phyloP scores from a whole-genome alignment of 2,329 filamentous ascomycete species.

The Colletotrichum theobromicola region DNA sequence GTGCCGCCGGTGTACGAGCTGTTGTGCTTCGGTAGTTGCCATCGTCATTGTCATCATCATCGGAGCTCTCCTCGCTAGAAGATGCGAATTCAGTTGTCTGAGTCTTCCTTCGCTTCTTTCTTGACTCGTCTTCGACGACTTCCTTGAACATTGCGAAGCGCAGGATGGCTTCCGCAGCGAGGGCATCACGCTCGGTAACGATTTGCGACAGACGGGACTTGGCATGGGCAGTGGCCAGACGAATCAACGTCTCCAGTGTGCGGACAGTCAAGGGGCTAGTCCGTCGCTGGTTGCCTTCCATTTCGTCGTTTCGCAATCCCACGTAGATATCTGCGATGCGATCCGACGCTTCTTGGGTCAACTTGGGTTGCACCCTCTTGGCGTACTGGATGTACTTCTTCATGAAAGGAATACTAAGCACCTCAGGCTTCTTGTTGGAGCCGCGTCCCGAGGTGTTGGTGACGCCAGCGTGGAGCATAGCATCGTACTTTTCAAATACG shows the following conservation, averaged over 20 bases:
- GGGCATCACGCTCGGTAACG: slow-evolving; percentile 88
- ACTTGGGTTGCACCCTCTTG: slow-evolving; percentile 88
- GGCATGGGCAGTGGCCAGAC: slow-evolving; percentile 93
- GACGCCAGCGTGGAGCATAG: slow-evolving; percentile 93
- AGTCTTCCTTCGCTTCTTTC: slow-evolving; percentile 82
- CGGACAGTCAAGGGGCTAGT: slow-evolving; percentile 96
- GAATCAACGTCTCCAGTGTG: slow-evolving; percentile 97
- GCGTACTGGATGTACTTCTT: slow-evolving; percentile 99
- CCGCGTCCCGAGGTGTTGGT: slow-evolving; percentile 77
- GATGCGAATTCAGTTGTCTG: slow-evolving; percentile 61
- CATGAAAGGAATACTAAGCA: slow-evolving; percentile 95
- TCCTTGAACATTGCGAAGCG: slow-evolving; percentile 98
- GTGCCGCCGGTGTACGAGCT: slow-evolving; percentile 34
- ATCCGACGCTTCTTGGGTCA: slow-evolving; percentile 90
- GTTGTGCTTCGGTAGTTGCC: slow-evolving; percentile 37
- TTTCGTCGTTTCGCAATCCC: slow-evolving; percentile 90
- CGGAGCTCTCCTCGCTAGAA: slow-evolving; percentile 63
- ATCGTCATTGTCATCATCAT: slow-evolving; percentile 69
- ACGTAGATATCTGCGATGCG: slow-evolving; percentile 93
- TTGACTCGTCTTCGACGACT: slow-evolving; percentile 78
- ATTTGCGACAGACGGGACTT: slow-evolving; percentile 88
- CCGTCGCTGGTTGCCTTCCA: slow-evolving; percentile 90
- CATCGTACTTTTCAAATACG: slow-evolving; percentile 95
- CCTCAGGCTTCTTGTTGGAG: slow-evolving; percentile 78
- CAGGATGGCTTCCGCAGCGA: slow-evolving; percentile 86